These are phyloP conservation scores for Fusarium lateritium DNA, from an alignment of 2,329 filamentous ascomycete species.

Conservation along the genomic window DNA sequence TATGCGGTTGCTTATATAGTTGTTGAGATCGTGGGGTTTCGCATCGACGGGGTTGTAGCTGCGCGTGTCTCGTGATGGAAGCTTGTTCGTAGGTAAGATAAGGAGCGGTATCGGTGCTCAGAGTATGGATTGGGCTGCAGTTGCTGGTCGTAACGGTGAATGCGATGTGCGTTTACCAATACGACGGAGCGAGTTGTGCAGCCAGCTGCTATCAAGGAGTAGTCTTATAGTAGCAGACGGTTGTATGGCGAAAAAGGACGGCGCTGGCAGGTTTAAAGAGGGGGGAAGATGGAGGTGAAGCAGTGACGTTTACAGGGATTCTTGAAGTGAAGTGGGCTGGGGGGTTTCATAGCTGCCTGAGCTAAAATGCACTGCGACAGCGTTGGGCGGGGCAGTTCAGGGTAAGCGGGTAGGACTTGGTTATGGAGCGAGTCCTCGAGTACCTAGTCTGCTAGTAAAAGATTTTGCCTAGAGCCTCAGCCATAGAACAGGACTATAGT, in stretches of 20 bases:
- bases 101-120: slow-evolving; percentile 10
- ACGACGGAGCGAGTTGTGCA: slow-evolving; percentile 15
- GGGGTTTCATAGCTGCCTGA: slow-evolving; percentile 48
- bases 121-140: neutral
- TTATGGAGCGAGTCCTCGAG: neutral
- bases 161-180: neutral
- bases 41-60: slow-evolving; percentile 7
- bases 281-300: slow-evolving; percentile 33
- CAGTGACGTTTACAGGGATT: slow-evolving; percentile 48
- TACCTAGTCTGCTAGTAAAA: neutral
- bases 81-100: slow-evolving; percentile 6
- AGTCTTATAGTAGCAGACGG: neutral
- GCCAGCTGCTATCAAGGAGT: slow-evolving; percentile 33
- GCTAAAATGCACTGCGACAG: slow-evolving; percentile 37
- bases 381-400: slow-evolving; percentile 24
- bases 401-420: slow-evolving; percentile 28
- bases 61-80: slow-evolving; percentile 15
- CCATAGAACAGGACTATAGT: neutral
- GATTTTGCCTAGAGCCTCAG: slow-evolving; percentile 10
- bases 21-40: slow-evolving; percentile 2
- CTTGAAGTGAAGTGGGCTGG: slow-evolving; percentile 30
- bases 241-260: slow-evolving; percentile 12
- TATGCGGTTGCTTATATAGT: neutral
- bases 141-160: neutral
- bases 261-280: slow-evolving; percentile 30